phyloP scores from a whole-genome alignment of 1,139 yeast genomes.

The Eremothecium coryli region DNA sequence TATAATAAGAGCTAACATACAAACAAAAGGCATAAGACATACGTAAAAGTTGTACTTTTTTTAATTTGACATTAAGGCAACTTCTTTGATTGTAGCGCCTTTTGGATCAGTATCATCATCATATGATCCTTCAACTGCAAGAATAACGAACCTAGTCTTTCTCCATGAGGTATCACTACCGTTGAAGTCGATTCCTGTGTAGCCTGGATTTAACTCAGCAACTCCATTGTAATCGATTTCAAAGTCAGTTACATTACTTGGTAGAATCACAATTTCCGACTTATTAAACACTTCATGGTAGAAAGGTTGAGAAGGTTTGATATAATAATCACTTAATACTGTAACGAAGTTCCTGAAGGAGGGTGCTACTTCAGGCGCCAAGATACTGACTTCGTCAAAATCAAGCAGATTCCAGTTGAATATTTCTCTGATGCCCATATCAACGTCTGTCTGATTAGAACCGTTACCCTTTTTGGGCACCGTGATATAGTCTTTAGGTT shows the following conservation, averaged over 20 bases:
- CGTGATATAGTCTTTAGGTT: background rate
- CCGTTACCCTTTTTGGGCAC: background rate
- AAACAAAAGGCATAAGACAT: too few relatives aligned
- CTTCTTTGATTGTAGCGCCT: conserved; percentile 54
- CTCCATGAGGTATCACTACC: conserved; percentile 15
- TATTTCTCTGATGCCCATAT: conserved; percentile 17
- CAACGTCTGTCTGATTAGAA: conserved; percentile 4
- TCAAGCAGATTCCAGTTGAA: conserved; percentile 28
- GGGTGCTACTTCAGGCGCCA: conserved; percentile 16
- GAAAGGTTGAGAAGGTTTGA: conserved; percentile 41
- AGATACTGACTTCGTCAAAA: conserved; percentile 27
- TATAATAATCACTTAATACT: conserved; percentile 30
- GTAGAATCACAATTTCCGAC: conserved; percentile 35
- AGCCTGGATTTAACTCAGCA: conserved; percentile 6
- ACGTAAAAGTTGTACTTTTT: too few relatives aligned
- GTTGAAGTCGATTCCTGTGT: conserved; percentile 7
- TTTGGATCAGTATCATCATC: conserved; percentile 35
- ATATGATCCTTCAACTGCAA: conserved; percentile 45
- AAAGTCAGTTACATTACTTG: conserved; percentile 42
- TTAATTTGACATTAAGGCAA: conserved; percentile 32
- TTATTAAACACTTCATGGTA: conserved; percentile 28
- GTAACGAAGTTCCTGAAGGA: conserved; percentile 31
- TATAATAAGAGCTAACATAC: too few relatives aligned
- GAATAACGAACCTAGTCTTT: conserved; percentile 36
- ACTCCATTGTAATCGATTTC: conserved; percentile 27